Percentiles rank a stretch among this genome's conserved stretches.
Conservation (phyloP, 2,329 filamentous ascomycete genomes). For the Fusarium heterosporum region DNA sequence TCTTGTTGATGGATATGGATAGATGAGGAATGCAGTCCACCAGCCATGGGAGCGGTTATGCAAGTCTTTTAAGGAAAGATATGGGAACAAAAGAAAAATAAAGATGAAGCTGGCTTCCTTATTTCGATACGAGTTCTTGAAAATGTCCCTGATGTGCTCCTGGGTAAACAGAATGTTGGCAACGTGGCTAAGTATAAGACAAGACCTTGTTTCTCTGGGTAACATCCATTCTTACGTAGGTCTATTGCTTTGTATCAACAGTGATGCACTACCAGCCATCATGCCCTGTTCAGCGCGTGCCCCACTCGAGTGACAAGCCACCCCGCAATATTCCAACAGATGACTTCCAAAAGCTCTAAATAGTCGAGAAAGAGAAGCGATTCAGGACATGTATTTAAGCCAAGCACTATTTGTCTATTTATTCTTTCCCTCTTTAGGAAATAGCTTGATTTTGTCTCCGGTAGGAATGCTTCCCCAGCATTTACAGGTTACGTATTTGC, state of each 20-base stretch:
- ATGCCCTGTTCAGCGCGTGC: constrained; percentile 24
- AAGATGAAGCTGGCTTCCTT: not conserved
- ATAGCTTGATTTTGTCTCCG: not conserved
- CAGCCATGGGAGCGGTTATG: constrained; percentile 29
- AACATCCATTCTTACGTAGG: constrained; percentile 4
- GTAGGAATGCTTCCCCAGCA: not conserved
- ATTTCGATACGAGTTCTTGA: not conserved
- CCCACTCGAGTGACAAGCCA: constrained; percentile 43
- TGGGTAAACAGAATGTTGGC: not conserved
- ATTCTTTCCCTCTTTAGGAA: not conserved
- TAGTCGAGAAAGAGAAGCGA: constrained; percentile 1
- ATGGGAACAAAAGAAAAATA: not conserved
- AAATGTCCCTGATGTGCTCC: not conserved
- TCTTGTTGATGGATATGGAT: constrained; percentile 37
- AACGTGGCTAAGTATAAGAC: constrained; percentile 12
- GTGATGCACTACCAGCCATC: constrained; percentile 2
- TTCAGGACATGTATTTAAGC: constrained; percentile 3
- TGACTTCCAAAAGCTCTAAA: constrained; percentile 15
- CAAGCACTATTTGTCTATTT: not conserved
- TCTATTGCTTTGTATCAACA: not conserved
- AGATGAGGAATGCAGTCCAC: constrained; percentile 35
- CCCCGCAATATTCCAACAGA: constrained; percentile 39
- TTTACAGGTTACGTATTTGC: not conserved
- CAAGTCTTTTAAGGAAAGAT: not conserved
- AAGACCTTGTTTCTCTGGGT: constrained; percentile 21